Conservation (phyloP, 345 rosid genomes). For the Lagerstroemia speciosa region DNA sequence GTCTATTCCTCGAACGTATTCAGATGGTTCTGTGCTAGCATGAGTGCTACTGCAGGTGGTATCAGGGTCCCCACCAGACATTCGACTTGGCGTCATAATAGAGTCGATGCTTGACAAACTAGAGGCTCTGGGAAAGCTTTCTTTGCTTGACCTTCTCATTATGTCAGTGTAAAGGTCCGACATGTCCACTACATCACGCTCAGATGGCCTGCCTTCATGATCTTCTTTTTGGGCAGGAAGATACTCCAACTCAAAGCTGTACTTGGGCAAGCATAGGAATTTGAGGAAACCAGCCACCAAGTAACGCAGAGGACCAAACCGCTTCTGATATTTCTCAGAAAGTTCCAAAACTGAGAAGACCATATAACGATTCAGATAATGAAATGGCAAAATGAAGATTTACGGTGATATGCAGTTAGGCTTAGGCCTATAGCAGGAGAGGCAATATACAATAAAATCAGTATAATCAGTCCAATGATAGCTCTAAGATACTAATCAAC, state of each 20-base stretch:
- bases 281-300: constrained; percentile 94
- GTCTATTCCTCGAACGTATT: constrained; percentile 87
- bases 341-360: constrained; percentile 72
- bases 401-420: not conserved
- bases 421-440: not conserved
- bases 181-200: constrained; percentile 53
- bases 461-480: not conserved
- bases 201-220: constrained; percentile 42
- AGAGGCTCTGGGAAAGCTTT: constrained; percentile 89
- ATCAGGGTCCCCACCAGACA: constrained; percentile 77
- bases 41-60: constrained; percentile 58
- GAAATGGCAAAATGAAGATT: not conserved
- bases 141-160: constrained; percentile 69
- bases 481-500: not conserved
- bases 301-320: constrained; percentile 93
- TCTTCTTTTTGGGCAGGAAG: constrained; percentile 76
- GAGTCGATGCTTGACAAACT: constrained; percentile 96
- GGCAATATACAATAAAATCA: not conserved
- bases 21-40: constrained; percentile 89
- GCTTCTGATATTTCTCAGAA: constrained; percentile 88
- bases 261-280: constrained; percentile 93
- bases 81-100: constrained; percentile 71
- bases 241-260: constrained; percentile 89
- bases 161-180: constrained; percentile 76
- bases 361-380: constrained; percentile 3